Evolutionary conservation across 2,329 filamentous ascomycete genomes (phyloP).

Genomic region (Helicocarpus griseus): DNA sequence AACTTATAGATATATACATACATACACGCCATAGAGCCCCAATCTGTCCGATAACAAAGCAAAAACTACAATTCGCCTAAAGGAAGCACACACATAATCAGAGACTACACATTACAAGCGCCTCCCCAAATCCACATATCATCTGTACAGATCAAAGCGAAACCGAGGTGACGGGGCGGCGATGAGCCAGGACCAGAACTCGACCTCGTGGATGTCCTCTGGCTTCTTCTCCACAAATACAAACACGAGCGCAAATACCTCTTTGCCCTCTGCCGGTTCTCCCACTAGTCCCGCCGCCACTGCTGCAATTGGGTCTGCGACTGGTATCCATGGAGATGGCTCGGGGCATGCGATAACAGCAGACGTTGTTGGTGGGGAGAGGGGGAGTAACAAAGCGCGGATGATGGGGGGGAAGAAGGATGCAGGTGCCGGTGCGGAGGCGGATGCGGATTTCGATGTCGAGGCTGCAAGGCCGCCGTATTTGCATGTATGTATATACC

Average conservation of each 20-base stretch:
- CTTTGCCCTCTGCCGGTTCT: background rate
- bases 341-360: constrained; percentile 1
- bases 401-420: constrained; percentile 14
- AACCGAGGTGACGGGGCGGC: constrained; percentile 22
- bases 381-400: constrained; percentile 15
- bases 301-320: background rate
- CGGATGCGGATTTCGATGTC: constrained; percentile 14
- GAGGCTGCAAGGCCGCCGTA: constrained; percentile 16
- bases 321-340: background rate
- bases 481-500: constrained; percentile 11
- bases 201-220: constrained; percentile 45
- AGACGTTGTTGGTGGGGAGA: constrained; percentile 12
- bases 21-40: background rate
- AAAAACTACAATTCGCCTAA: background rate
- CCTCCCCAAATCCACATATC: background rate
- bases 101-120: background rate
- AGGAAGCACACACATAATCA: background rate
- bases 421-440: background rate
- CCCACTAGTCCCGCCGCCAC: constrained; percentile 9
- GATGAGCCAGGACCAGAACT: constrained; percentile 52
- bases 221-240: constrained; percentile 42
- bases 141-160: background rate
- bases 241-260: constrained; percentile 12
- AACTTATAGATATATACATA: background rate
- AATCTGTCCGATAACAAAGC: background rate